Base-by-base conservation (phyloP, 192 early-diverging fungal genomes). In the Coemansia reversa region DNA sequence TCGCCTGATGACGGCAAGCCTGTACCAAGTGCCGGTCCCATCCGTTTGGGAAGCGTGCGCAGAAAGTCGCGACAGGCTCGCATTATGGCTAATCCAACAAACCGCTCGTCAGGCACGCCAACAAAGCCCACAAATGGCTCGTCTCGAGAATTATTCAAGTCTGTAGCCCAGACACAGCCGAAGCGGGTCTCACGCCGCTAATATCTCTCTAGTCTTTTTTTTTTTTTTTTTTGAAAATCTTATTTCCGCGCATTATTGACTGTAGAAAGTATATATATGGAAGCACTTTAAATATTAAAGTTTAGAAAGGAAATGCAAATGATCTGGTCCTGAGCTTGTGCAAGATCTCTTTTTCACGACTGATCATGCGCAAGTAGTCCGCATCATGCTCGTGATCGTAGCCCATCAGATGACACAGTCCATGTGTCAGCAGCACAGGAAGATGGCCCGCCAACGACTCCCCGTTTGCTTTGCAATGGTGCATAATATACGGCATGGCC, bases 321-420 rank as follows among this genome's bases (percentile, higher is more conserved):
- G 27, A 12, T 18, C 16, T 28, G 32, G 7, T 19, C 23, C 22
- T 50, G 28, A 61, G 76, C 45, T 28, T 53, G 4, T 66, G 23
- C 25, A 83, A 53, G 22, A 83, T 80, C 14, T 66, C 50, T 2
- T 63, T 35, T 57, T 83, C 82, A 29, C 73, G 59, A n/a, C 47
- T 25, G 1, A 51, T 8, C 82, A 83, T 83, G 18, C 25, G n/a
- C 33, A 22, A 27, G 59, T 75, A 88, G 28, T 85, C 84, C 0
- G 61, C 27, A 30, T 87, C 81, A 2, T 55, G 27, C 42, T 86
- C 78, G 55, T 90, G 88, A 65, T 90, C 86, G 54, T 87, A 88
- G 9, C 88, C 88, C 33, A 90, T 69, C 25, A 90, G 66, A 67
- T 90, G 88, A 51, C 85, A 88, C 9, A 90, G 85, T 0, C 88